Evolutionary conservation across 352 stramenopile genomes (phyloP).

Genomic region (Pythium rishiriense): DNA sequence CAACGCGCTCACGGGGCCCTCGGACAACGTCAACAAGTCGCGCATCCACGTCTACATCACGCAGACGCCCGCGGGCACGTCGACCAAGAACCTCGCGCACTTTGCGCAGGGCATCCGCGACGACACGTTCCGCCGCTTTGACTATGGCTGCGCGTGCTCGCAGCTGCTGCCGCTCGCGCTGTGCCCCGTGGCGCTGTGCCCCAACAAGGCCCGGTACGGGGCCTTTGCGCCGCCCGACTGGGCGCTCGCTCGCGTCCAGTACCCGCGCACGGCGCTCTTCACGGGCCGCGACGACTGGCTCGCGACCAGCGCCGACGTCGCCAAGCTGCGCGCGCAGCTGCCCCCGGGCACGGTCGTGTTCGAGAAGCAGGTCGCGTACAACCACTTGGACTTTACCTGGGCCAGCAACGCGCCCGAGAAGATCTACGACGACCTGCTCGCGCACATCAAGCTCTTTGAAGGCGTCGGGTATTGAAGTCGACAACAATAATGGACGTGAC

Average conservation of each 20-base stretch:
- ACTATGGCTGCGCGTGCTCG: slow-evolving; percentile 58
- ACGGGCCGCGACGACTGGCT: slow-evolving; percentile 55
- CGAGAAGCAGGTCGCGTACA: slow-evolving; percentile 52
- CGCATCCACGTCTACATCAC: slow-evolving; percentile 65
- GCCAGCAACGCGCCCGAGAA: slow-evolving; percentile 45
- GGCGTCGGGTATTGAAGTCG: slow-evolving; percentile 53
- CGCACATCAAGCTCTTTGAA: slow-evolving; percentile 55
- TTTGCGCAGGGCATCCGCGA: slow-evolving; percentile 64
- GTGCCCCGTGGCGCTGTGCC: slow-evolving; percentile 48
- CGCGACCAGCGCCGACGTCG: slow-evolving; percentile 43
- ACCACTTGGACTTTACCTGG: slow-evolving; percentile 77
- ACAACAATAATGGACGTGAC: no score
- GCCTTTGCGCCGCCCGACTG: slow-evolving; percentile 41
- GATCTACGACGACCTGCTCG: slow-evolving; percentile 59
- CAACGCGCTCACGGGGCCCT: slow-evolving; percentile 44
- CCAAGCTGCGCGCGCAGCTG: slow-evolving; percentile 45
- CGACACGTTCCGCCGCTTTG: slow-evolving; percentile 57
- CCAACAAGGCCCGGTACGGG: slow-evolving; percentile 57
- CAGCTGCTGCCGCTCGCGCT: slow-evolving; percentile 35
- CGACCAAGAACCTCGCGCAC: slow-evolving; percentile 65
- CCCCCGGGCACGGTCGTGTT: slow-evolving; percentile 50
- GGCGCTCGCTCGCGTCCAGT: slow-evolving; percentile 46
- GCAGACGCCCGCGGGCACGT: slow-evolving; percentile 60
- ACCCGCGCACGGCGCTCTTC: slow-evolving; percentile 56
- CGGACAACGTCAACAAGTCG: slow-evolving; percentile 51